Evolutionary conservation across 495 filamentous ascomycete genomes (phyloP), one percentile per base, ranked within the genome.

Genomic region (Bryoglossum gracile): DNA sequence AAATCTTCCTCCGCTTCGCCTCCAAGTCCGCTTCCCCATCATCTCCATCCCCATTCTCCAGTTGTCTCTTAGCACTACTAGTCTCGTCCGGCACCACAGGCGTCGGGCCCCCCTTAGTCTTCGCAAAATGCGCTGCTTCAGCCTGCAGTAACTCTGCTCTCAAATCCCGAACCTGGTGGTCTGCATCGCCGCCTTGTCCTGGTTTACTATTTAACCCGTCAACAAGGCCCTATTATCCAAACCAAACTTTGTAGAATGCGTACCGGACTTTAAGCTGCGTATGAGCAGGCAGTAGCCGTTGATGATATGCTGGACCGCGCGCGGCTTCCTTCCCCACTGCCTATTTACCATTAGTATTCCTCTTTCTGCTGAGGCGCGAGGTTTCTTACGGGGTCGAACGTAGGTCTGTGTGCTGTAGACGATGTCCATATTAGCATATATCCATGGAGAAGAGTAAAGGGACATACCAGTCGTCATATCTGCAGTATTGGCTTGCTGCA

Each of bases 271-370:
- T 98, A 57, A 98, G 79, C 58, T 85, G 80, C 26, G 83, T 96
- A 61, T 97, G 82, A 8, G 92, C 92, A 3, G 92, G 94, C 2
- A 95, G 82, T 9, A 97, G 83, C 44, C 92, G 82, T 72, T 96
- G 92, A 65, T 98, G 92, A 68, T 96, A 97, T 49, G 92, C 92
- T 32, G 88, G 86, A 13, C 92, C 92, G 57, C 89, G 83, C 45
- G 86, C 85, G 61, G 90, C 87, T 65, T 98, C 92, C 77, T 94
- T 95, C 56, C 94, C 92, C 62, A 83, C 82, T 33, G 92, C 90
- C 86, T 90, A 51, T 50, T 43, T 32, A 48, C 19, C 19, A 30
- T 40, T 41, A 45, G 46, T 39, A n/a, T 26, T 17, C 4, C 13
- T 30, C 3, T 28, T 1, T 26, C 30, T 8, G 11, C 10, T 9